phyloP scores from a whole-genome alignment of 2,329 filamentous ascomycete genomes.

The Aureobasidium sp. region DNA sequence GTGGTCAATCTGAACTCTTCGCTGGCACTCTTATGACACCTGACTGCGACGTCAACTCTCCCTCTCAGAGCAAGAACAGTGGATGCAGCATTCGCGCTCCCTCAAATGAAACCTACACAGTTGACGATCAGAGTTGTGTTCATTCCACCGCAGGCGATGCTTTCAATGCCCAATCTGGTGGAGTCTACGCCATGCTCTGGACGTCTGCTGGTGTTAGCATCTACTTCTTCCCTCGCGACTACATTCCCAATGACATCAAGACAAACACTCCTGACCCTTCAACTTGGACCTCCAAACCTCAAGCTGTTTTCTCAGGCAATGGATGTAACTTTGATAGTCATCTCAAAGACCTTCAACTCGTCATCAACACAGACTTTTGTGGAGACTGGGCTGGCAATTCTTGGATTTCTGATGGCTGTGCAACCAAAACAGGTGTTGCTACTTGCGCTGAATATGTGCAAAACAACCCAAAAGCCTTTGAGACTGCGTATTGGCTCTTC shows the following conservation, averaged over 20 bases:
- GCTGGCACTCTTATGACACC: slow-evolving; percentile 42
- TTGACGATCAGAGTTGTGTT: slow-evolving; percentile 11
- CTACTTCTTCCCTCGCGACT: slow-evolving; percentile 72
- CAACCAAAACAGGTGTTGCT: slow-evolving; percentile 44
- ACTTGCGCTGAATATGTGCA: slow-evolving; percentile 68
- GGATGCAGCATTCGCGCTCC: slow-evolving; percentile 35
- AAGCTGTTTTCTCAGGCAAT: slow-evolving; percentile 57
- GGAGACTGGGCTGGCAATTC: slow-evolving; percentile 74
- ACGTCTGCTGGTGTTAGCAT: slow-evolving; percentile 62
- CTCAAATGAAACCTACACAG: slow-evolving; percentile 24
- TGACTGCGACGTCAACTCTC: slow-evolving; percentile 43
- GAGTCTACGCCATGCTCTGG: slow-evolving; percentile 52
- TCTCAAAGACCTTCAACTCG: slow-evolving; percentile 65
- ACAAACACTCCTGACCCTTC: slow-evolving; percentile 55
- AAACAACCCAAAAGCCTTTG: slow-evolving; percentile 62
- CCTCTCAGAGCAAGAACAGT: slow-evolving; percentile 32
- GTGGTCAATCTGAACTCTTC: slow-evolving; percentile 31
- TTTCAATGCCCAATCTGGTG: slow-evolving; percentile 45
- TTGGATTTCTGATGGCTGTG: slow-evolving; percentile 57
- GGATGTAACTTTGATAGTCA: slow-evolving; percentile 63
- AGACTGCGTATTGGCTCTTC: slow-evolving; percentile 69
- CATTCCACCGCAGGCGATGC: slow-evolving; percentile 37
- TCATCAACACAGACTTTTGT: slow-evolving; percentile 80
- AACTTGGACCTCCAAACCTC: slow-evolving; percentile 58
- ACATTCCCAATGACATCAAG: slow-evolving; percentile 57